These are phyloP conservation scores for Carex myosuroides DNA, from an alignment of 176 grass and related monocot genomes.

Conservation along the genomic window DNA sequence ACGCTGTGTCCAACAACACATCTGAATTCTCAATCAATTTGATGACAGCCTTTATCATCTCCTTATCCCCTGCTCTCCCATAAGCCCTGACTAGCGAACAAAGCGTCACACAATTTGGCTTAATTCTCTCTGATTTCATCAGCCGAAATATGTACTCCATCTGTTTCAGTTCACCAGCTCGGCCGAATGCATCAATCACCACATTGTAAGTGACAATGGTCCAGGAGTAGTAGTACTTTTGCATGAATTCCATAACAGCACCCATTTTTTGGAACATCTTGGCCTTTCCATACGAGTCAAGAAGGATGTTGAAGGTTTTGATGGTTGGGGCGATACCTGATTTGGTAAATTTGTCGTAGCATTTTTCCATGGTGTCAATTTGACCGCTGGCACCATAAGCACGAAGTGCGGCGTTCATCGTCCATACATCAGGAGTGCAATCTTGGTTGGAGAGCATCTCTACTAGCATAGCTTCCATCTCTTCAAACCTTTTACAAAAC, in stretches of 20 bases:
- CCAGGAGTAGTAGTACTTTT: conserved; percentile 92
- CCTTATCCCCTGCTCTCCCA: conserved; percentile 51
- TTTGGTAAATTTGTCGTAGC: conserved; percentile 81
- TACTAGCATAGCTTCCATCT: conserved; percentile 90
- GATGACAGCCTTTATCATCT: conserved; percentile 68
- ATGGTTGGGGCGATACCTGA: conserved; percentile 82
- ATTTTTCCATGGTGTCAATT: conserved; percentile 89
- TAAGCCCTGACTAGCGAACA: conserved; percentile 88
- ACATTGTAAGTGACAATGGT: conserved; percentile 90
- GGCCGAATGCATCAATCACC: conserved; percentile 91
- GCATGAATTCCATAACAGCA: conserved; percentile 97
- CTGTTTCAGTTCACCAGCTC: conserved; percentile 67
- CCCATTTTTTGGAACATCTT: conserved; percentile 97
- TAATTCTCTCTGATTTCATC: conserved; percentile 96
- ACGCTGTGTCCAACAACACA: conserved; percentile 69
- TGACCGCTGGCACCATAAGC: conserved; percentile 81
- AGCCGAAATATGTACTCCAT: conserved; percentile 92
- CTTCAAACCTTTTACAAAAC: conserved; percentile 29
- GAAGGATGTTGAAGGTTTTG: conserved; percentile 93
- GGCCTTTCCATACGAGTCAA: conserved; percentile 91
- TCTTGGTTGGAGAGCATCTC: conserved; percentile 42
- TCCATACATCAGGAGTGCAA: conserved; percentile 94
- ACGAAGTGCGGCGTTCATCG: conserved; percentile 86
- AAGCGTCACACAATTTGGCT: conserved; percentile 84
- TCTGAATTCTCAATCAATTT: conserved; percentile 76